These are phyloP conservation scores for Arthroderma uncinatum DNA, from an alignment of 2,329 filamentous ascomycete species.

Conservation along the genomic window DNA sequence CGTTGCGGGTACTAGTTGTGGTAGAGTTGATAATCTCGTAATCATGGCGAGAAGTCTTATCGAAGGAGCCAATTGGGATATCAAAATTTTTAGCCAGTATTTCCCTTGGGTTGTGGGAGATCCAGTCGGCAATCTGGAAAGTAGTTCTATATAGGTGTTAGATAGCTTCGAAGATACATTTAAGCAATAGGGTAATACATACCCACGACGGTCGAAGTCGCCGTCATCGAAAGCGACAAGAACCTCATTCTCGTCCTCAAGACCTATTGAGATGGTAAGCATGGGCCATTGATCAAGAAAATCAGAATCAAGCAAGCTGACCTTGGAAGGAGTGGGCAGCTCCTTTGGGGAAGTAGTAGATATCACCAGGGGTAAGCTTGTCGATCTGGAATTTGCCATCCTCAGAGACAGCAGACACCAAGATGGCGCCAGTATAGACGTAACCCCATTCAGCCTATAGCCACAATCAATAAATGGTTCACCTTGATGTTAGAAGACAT, in stretches of 20 bases:
- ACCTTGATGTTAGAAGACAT: no score
- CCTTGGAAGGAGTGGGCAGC: conserved; percentile 52
- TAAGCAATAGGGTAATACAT: conserved; percentile 14
- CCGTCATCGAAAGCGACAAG: conserved; percentile 56
- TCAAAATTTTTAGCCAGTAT: conserved; percentile 61
- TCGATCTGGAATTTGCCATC: conserved; percentile 46
- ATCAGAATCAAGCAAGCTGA: no score
- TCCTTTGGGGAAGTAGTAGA: conserved; percentile 60
- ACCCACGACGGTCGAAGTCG: conserved; percentile 54
- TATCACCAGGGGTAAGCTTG: conserved; percentile 49
- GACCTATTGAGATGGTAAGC: no score
- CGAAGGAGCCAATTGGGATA: conserved; percentile 49
- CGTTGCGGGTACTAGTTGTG: conserved; percentile 37
- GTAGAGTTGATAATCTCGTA: conserved; percentile 54
- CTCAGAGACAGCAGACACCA: conserved; percentile 52
- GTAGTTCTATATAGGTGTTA: conserved; percentile 42
- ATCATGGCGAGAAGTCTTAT: conserved; percentile 45
- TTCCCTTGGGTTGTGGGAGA: conserved; percentile 52
- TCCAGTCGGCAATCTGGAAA: conserved; percentile 62
- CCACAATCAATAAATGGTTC: conserved; percentile 2
- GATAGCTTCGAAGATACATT: background rate
- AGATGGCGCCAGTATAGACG: conserved; percentile 47
- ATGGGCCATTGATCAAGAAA: no score
- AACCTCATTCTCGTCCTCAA: conserved; percentile 57
- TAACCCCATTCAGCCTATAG: conserved; percentile 55